These are phyloP conservation scores for Selenicereus undatus DNA, from an alignment of 148 eudicot genomes.

Conservation along the genomic window DNA sequence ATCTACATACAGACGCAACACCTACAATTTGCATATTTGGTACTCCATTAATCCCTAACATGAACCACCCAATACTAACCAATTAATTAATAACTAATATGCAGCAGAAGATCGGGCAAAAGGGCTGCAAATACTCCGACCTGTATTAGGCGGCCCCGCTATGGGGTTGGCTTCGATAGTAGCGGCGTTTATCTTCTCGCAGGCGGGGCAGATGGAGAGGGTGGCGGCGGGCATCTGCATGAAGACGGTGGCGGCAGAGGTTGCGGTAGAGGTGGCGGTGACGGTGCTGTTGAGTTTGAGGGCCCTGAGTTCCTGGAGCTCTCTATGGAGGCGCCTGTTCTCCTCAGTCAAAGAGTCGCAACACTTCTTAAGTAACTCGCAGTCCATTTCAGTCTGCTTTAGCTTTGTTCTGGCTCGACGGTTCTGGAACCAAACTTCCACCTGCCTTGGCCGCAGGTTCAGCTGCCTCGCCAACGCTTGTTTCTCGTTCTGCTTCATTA, in stretches of 20 bases:
- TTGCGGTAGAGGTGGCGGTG: background rate
- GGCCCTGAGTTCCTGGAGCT: slow-evolving; percentile 9
- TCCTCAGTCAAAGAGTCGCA: background rate
- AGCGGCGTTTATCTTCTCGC: background rate
- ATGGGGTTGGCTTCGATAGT: background rate
- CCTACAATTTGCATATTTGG: background rate
- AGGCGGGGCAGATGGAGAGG: slow-evolving; percentile 4
- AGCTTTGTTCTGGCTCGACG: slow-evolving; percentile 69
- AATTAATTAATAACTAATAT: background rate
- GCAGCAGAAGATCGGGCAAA: background rate
- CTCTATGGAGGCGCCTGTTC: slow-evolving; percentile 5
- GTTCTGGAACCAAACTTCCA: slow-evolving; percentile 87
- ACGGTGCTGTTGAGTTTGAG: background rate
- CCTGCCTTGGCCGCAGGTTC: slow-evolving; percentile 59
- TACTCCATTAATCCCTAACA: background rate
- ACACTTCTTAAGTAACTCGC: background rate
- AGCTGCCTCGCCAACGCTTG: slow-evolving; percentile 58
- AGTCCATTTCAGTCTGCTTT: slow-evolving; percentile 44
- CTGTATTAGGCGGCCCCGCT: background rate
- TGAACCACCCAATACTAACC: too few species aligned
- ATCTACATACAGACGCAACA: background rate
- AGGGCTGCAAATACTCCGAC: background rate
- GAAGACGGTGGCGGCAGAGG: background rate
- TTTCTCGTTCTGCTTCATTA: slow-evolving; percentile 37
- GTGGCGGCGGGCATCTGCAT: slow-evolving; percentile 12